phyloP scores from a whole-genome alignment of 306 rosid species.

The Amphicarpaea edgeworthii region DNA sequence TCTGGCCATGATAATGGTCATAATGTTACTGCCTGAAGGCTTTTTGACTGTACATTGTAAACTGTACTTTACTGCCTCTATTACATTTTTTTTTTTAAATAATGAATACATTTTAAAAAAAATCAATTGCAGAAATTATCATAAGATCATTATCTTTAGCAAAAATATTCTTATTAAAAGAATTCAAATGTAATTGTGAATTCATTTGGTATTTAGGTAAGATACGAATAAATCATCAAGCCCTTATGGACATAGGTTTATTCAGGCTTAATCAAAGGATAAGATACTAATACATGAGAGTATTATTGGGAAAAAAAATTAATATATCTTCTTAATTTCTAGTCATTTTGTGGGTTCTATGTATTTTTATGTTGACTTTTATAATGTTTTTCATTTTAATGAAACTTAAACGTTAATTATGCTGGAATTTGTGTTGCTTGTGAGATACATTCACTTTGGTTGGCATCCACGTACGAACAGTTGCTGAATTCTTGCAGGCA shows the following conservation, averaged over 20 bases:
- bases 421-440: constrained; percentile 14
- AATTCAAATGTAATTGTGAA: too few species aligned
- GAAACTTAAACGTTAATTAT: constrained; percentile 1
- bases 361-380: constrained; percentile 6
- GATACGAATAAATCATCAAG: too few species aligned
- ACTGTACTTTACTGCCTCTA: neutral
- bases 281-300: too few species aligned
- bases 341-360: neutral
- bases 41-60: neutral
- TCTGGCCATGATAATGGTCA: neutral
- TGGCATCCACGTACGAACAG: neutral
- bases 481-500: constrained; percentile 17
- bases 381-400: neutral
- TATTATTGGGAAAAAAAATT: too few species aligned
- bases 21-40: constrained; percentile 22
- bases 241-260: too few species aligned
- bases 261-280: too few species aligned
- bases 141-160: too few species aligned
- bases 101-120: neutral
- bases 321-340: neutral
- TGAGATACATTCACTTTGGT: constrained; percentile 21
- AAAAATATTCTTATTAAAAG: too few species aligned
- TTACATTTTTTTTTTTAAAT: neutral
- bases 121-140: too few species aligned
- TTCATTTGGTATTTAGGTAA: too few species aligned